Base-by-base conservation (phyloP, 2,329 filamentous ascomycete species). In the Thermothelomyces thermophilus region DNA sequence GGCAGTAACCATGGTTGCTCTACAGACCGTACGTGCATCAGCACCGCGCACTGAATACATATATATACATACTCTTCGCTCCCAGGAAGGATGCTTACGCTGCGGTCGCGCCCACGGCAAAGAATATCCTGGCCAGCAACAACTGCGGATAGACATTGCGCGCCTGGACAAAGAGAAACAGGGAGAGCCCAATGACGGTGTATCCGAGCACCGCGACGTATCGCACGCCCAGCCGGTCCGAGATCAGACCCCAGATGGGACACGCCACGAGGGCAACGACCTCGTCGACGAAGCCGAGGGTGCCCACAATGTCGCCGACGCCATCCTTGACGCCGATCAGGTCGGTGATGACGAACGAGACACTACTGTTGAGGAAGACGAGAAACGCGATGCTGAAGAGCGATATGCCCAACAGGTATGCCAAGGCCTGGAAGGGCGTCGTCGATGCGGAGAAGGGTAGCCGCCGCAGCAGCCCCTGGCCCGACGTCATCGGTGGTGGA, bases 1-100 rank as follows among this genome's bases (percentile, higher is more conserved):
- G 3, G 93, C 93, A 8, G 93, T 97, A 17, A 98, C 93, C 93
- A 98, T 98, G 1, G 93, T 97, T 13, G 90, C 79, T 5, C 78
- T 82, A 48, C 9, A 31, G 16, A n/a, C 13, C 22, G 46, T 19
- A 16, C 35, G 48, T 41, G n/a, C n/a, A 47, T 33, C 35, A 49
- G 41, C 40, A 39, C n/a, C 36, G 26, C n/a, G 40, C 11, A n/a
- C n/a, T n/a, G n/a, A n/a, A n/a, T n/a, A n/a, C n/a, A n/a, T n/a
- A n/a, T n/a, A n/a, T n/a, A n/a, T 11, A n/a, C 22, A 16, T 19
- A 5, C 35, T 14, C 19, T 2, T 4, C 2, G n/a, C n/a, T 19
- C 22, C 36, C 22, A n/a, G n/a, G n/a, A n/a, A n/a, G 8, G 36
- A 37, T 46, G 65, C 77, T 70, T 64, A 90, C 76, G 87, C 83